A percentile compares a stretch with the other conserved stretches of the same genome.
Evolutionary conservation across 2,329 filamentous ascomycete species (phyloP).

Genomic region (Aspergillus novoparasiticus): DNA sequence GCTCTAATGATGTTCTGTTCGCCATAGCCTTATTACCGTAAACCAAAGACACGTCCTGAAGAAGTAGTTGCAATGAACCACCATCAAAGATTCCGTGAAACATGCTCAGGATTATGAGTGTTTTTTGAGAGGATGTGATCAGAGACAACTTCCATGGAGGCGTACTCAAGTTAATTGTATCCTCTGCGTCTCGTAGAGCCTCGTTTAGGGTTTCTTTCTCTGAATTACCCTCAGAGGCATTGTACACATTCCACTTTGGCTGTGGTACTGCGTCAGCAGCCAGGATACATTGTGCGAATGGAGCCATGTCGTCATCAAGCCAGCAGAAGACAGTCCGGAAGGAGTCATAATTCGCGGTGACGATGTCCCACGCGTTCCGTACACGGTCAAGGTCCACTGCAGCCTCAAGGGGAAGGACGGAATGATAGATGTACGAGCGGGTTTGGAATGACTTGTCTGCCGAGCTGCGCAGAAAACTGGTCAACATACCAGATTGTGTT

Average conservation of each 20-base stretch:
- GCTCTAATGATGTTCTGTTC: constrained; percentile 25
- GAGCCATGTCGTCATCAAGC: constrained; percentile 36
- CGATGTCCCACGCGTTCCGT: constrained; percentile 26
- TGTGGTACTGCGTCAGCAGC: constrained; percentile 13
- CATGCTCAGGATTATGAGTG: constrained; percentile 34
- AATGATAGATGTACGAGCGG: constrained; percentile 37
- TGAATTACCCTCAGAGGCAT: constrained; percentile 4
- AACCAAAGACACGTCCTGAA: constrained; percentile 32
- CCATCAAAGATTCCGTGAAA: constrained; percentile 44
- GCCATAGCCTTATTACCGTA: constrained; percentile 17
- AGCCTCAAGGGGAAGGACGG: constrained; percentile 28
- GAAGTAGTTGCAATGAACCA: constrained; percentile 37
- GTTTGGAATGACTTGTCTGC: constrained; percentile 14
- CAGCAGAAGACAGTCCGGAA: constrained; percentile 38
- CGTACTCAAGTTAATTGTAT: constrained; percentile 19
- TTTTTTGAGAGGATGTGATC: constrained; percentile 8
- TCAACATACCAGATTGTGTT: constrained; percentile 39
- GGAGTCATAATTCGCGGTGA: constrained; percentile 32
- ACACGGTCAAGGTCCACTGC: constrained; percentile 26
- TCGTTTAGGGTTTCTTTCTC: constrained; percentile 25
- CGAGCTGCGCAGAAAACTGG: constrained; percentile 34
- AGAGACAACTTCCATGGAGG: constrained; percentile 30
- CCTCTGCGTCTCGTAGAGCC: constrained; percentile 23
- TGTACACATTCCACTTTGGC: constrained; percentile 20
- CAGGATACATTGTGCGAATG: constrained; percentile 40